Base-by-base conservation (phyloP, 768 basidiomycete genomes). In the Pulveroboletus sp. region DNA sequence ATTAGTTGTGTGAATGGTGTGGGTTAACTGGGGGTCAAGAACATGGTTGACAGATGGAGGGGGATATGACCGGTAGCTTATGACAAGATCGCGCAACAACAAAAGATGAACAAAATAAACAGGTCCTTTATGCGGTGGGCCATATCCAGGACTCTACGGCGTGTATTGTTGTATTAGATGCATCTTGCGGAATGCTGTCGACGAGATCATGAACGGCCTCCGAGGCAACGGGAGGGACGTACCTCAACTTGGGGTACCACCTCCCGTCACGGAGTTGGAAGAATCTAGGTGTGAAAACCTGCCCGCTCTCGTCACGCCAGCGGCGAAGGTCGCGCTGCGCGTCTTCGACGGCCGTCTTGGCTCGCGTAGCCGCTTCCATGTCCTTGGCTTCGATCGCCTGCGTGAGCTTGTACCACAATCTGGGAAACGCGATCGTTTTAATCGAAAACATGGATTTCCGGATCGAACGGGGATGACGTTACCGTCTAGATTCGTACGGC, bases 351-450 rank as follows among this genome's bases (percentile, higher is more conserved):
- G 77, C 76, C 3, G 81, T 80, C 76, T 99, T 99, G 41, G 92
- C 90, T 23, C 79, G 80, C 5, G 93, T 96, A 20, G 96, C 96
- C 11, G 81, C 85, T 58, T 94, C 91, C 92, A 98, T 95, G 66
- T 99, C 93, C 62, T 86, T 90, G 27, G 74, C 75, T 26, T 76
- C 65, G 68, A 99, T 97, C 17, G 95, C 96, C 16, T 76, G 72
- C 22, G 96, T 98, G 36, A 99, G 71, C 39, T 82, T 76, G 32
- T 73, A 62, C 96, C 96, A 99, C 45, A 97, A 69, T 58, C 47
- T 41, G 26, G 24, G 20, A 13, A 23, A n/a, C n/a, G n/a, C n/a
- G 16, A 26, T 27, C 40, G 12, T 41, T 41, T 26, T 9, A 26
- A 23, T n/a, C n/a, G n/a, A 38, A 5, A 20, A 19, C 19, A 13